Base-by-base conservation (phyloP, 768 basidiomycete species). In the Serendipita vermifera region DNA sequence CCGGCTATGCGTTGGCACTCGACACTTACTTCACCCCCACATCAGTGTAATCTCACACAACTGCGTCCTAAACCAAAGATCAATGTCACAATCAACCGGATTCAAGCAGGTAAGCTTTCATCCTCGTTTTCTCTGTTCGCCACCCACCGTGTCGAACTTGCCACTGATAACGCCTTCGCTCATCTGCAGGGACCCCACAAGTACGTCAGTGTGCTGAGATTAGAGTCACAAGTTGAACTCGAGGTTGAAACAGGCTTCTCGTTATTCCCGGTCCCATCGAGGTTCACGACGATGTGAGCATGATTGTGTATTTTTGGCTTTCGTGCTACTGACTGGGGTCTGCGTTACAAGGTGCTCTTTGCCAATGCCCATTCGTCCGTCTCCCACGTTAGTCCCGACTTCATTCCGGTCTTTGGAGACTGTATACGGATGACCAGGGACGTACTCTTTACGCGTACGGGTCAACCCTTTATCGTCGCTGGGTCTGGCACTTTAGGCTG, bases 401-500 rank as follows among this genome's bases (percentile, higher is more conserved):
- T 99, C 67, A 77, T 89, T 33, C 78, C 83, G 17, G 79, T 88
- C 55, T 89, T 98, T 60, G 87, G 89, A 32, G 87, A 94, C 63
- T 86, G 83, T 68, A 78, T 98, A 61, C 80, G 84, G 54, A 82
- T 93, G 82, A 84, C 83, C 60, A 84, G 87, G 59, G 73, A 87
- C 55, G 82, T 97, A 5, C 70, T 98, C 20, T 82, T 81, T 65
- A 84, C 94, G 29, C 76, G 80, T 55, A 71, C 74, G 22, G 87
- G 77, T 0, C 96, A 98, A 65, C 89, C 91, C 0, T 91, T 99
- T 75, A 71, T 99, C 63, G 85, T 98, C 59, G 83, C 92, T 26
- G 96, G 96, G 1, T 87, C 84, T 55, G 96, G 96, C 14, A 98
- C 96, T 2, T 75, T 99, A 32, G 96, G 96, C 27, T 98, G 93